Base-by-base conservation (phyloP, 768 basidiomycete species). In the Podaxis pistillaris region DNA sequence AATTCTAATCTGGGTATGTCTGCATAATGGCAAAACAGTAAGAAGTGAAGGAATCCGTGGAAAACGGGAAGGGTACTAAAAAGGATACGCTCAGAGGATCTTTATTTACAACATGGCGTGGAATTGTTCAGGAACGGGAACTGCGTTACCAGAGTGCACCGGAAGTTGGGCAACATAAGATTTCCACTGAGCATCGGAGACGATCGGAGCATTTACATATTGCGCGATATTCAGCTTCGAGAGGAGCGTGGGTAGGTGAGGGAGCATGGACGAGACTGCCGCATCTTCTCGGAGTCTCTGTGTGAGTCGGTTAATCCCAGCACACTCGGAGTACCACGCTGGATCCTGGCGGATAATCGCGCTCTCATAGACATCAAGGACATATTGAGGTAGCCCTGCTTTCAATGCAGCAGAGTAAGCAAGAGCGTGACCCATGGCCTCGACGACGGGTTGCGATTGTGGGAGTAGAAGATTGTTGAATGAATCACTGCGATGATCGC, bases 371-470 rank as follows among this genome's bases (percentile, higher is more conserved):
- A 87, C 69, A 59, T 86, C 83, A 36, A 87, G 73, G 30, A 89
- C 76, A 17, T 78, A 75, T 65, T 75, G 72, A 2, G 81, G 80
- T 30, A 87, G 68, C 3, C 75, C 76, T 12, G 75, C 73, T 37
- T 74, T 72, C 49, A 80, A 62, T 17, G 79, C 86, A 17, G 82
- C 82, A 5, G 84, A 81, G 68, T 87, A 86, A 2, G 86, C 84
- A 46, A 85, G 74, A 15, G 85, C 82, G 67, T 87, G 84, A 3
- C 87, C 87, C 46, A 88, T 82, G n/a, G 86, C 82, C 73, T 86
- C 82, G 57, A 88, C 70, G 5, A 82, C 76, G 12, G 64, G 62
- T 56, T 83, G 80, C 9, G 85, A 81, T 68, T 83, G 82, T 4
- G 85, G 87, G 58, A 88, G 79, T 61, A 87, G 71, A 56, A 83